Base-by-base conservation (phyloP, 2,329 filamentous ascomycete species). In the Cladophialophora chaetospira region DNA sequence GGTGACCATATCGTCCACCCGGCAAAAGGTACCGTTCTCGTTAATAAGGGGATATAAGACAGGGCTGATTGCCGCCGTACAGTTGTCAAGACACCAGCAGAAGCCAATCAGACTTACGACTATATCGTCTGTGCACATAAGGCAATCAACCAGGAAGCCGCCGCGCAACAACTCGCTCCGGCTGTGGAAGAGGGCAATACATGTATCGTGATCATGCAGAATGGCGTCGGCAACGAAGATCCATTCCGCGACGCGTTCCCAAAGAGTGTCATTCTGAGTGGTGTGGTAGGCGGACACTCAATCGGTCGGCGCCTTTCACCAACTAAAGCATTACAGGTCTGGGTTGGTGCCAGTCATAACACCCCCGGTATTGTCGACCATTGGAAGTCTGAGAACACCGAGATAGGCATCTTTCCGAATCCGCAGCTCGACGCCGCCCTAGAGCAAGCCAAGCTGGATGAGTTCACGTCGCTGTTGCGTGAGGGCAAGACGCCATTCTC, bases 361-460 rank as follows among this genome's bases (percentile, higher is more conserved):
- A 66, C 71, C 5, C 80, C 81, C 0, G 82, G 82, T 0, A 59
- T 77, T 2, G 70, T 83, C 21, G 66, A 69, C 6, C 82, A 84
- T 61, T 79, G 71, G 19, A 77, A 75, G 50, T 77, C 77, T 10
- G 82, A 84, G 64, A 73, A 81, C 58, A 78, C 80, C 67, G 77
- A 84, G 53, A 77, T 84, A 3, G 82, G 82, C 0, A 66, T 83
- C 0, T 83, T 77, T 60, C 69, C 73, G 0, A 81, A 79, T 28
- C 21, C 67, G 0, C 11, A 45, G 0, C 40, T 73, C 0, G 67
- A 75, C 0, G 9, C 40, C 0, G 19, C 58, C 0, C 5, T 64
- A 0, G 79, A 82, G 45, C 57, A 70, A 2, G 19, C 63, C 2
- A 71, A 72, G 0, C 72, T 83, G 0, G 58, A 75, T 0, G 65